Evolutionary conservation across 1,284 basidiomycete species (phyloP), one percentile per base, ranked within the genome.

Genomic region (Termitomyces sp.): DNA sequence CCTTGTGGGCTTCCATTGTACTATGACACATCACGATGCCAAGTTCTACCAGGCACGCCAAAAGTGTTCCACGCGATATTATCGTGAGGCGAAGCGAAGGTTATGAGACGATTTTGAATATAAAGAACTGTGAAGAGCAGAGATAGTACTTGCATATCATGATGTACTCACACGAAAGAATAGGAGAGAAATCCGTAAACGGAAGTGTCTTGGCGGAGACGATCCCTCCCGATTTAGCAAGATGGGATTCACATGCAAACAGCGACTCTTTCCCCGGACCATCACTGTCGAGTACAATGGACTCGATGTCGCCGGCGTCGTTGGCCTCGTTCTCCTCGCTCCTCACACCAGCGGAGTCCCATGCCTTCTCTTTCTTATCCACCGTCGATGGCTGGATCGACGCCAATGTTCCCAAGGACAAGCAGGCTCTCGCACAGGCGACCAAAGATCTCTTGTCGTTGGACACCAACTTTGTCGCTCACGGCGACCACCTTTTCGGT

Each of bases 391-490:
- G 66, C 19, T 65, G 65, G 49, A 61, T 70, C 30, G 62, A 65
- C 10, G 64, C 65, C 48, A 62, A 71, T 39, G 34, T 40, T 1
- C 37, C 47, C n/a, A 72, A 63, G 44, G 73, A 73, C 35, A 80
- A 72, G 51, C 79, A 87, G 52, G 80, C 81, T 9, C 74, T 89
- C 53, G 68, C 81, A 44, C 85, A 83, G 64, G 86, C 86, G 0
- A 89, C 86, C 0, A 87, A 85, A 66, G 81, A 84, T 64, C 76
- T 86, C 49, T 84, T 86, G 77, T 70, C 80, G 10, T 72, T 85
- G 47, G 80, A 83, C 53, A 54, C 60, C 52, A 55, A 62, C 21
- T 59, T 51, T 14, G 40, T 31, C 7, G 18, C 39, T n/a, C 53
- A 56, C 21, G 46, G 44, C 16, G 50, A 54, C 38, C 46, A 52